A percentile compares a stretch with the other conserved stretches of the same genome.
Evolutionary conservation across 176 grass and related monocot genomes (phyloP).

Genomic region (Oryza glumipatula): DNA sequence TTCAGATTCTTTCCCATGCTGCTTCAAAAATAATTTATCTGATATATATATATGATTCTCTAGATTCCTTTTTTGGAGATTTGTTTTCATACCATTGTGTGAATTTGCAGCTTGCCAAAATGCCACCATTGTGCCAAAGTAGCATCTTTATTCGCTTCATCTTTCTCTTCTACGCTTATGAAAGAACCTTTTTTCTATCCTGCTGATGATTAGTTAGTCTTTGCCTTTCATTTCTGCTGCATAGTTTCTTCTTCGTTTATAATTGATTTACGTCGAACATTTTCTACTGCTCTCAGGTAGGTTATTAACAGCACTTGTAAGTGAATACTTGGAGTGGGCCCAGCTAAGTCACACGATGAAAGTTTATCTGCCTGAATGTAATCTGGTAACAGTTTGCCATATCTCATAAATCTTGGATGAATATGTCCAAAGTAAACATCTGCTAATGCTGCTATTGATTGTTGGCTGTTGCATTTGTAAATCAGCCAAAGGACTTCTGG

Average conservation of each 20-base stretch:
- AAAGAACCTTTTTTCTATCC: constrained; percentile 11
- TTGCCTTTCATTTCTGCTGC: constrained; percentile 16
- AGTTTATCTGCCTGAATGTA: constrained; percentile 94
- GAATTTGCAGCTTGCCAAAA: neutral
- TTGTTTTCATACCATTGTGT: neutral
- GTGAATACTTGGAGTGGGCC: constrained; percentile 94
- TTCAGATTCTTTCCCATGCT: constrained; percentile 3
- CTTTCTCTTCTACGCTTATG: neutral
- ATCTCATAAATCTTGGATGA: constrained; percentile 2
- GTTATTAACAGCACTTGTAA: constrained; percentile 80
- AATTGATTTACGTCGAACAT: constrained; percentile 25
- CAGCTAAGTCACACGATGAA: constrained; percentile 88
- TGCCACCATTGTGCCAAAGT: neutral
- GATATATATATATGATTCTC: neutral
- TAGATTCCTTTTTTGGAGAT: neutral
- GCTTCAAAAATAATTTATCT: neutral
- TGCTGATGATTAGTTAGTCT: neutral
- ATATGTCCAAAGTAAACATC: constrained; percentile 11
- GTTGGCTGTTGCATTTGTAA: constrained; percentile 8
- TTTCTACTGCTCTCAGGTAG: constrained; percentile 66
- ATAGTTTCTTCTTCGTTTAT: constrained; percentile 7
- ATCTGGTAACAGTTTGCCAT: constrained; percentile 70
- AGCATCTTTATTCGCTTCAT: neutral
- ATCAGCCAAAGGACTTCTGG: constrained; percentile 91
- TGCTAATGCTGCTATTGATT: constrained; percentile 22